Evolutionary conservation across 2,329 filamentous ascomycete genomes (phyloP), one percentile per base, ranked within the genome.

Genomic region (Colletotrichum sansevieriae): DNA sequence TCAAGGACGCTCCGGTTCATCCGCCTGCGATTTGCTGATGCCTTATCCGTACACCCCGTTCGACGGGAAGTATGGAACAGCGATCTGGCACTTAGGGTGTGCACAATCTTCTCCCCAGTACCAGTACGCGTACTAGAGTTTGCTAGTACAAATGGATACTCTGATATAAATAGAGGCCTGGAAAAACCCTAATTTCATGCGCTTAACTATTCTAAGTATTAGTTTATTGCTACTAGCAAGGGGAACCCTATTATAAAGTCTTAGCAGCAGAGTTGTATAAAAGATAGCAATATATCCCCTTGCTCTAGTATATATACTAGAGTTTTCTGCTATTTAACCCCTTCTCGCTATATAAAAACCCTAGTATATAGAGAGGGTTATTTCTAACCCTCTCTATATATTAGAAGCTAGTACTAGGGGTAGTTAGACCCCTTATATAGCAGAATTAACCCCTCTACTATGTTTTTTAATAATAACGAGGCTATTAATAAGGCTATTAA

Each of bases 21-120:
- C 65, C 65, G 52, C 37, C 37, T 58, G 60, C 46, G 54, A 59
- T 64, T 20, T 54, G 56, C 56, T 8, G 39, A 8, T 35, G 22
- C 47, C 18, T 18, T 18, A 18, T 18, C 18, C 35, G 41, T 44
- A 22, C 25, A 25, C 29, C 46, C 47, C 37, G 37, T 13, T 39
- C 37, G 37, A 11, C 13, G 37, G 37, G 10, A 39, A 39, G 13
- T 9, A 29, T 9, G 29, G 29, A 7, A 9, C 29, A 29, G 29
- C 29, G 29, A 29, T 29, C 29, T 29, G 29, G 29, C n/a, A n/a
- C n/a, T n/a, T n/a, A n/a, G n/a, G n/a, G n/a, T n/a, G n/a, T n/a
- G n/a, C n/a, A n/a, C n/a, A n/a, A n/a, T n/a, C n/a, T n/a, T n/a
- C n/a, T n/a, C n/a, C n/a, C n/a, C n/a, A n/a, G n/a, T n/a, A n/a